Evolutionary conservation across 2,329 filamentous ascomycete species (phyloP).

Genomic region (Pseudogymnoascus sp.): DNA sequence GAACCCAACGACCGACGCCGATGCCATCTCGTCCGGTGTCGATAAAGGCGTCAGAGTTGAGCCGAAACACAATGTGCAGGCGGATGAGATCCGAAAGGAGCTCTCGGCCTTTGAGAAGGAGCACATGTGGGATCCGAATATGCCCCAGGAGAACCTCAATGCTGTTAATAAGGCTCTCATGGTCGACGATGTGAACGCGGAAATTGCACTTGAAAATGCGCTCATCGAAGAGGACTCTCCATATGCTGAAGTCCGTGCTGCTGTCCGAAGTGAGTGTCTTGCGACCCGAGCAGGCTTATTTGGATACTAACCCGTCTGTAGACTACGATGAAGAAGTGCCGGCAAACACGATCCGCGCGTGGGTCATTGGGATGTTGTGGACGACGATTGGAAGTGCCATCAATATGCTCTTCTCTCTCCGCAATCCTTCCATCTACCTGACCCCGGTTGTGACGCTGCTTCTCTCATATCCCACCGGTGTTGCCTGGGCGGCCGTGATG

Average conservation of each 20-base stretch:
- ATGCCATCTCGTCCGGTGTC: background rate
- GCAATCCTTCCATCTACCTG: slow-evolving; percentile 34
- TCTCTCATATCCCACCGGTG: slow-evolving; percentile 39
- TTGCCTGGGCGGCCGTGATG: slow-evolving; percentile 43
- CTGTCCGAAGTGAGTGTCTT: slow-evolving; percentile 46
- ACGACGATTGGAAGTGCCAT: slow-evolving; percentile 16
- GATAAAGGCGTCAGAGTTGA: background rate
- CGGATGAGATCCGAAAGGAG: background rate
- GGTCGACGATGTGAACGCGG: slow-evolving; percentile 24
- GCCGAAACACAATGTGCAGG: background rate
- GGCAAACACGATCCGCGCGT: slow-evolving; percentile 57
- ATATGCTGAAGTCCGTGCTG: slow-evolving; percentile 50
- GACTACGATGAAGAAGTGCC: slow-evolving; percentile 52
- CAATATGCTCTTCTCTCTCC: slow-evolving; percentile 25
- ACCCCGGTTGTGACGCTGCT: slow-evolving; percentile 22
- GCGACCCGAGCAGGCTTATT: slow-evolving; percentile 44
- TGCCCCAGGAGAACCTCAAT: slow-evolving; percentile 18
- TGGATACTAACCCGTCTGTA: slow-evolving; percentile 13
- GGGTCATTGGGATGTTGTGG: slow-evolving; percentile 35
- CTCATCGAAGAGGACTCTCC: slow-evolving; percentile 49
- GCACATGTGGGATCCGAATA: slow-evolving; percentile 19
- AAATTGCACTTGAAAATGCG: slow-evolving; percentile 29
- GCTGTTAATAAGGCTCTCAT: slow-evolving; percentile 15
- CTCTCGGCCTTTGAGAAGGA: slow-evolving; percentile 1
- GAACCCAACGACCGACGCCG: background rate